Conservation (phyloP, 2,329 filamentous ascomycete genomes). For the Fusarium sambucinum region DNA sequence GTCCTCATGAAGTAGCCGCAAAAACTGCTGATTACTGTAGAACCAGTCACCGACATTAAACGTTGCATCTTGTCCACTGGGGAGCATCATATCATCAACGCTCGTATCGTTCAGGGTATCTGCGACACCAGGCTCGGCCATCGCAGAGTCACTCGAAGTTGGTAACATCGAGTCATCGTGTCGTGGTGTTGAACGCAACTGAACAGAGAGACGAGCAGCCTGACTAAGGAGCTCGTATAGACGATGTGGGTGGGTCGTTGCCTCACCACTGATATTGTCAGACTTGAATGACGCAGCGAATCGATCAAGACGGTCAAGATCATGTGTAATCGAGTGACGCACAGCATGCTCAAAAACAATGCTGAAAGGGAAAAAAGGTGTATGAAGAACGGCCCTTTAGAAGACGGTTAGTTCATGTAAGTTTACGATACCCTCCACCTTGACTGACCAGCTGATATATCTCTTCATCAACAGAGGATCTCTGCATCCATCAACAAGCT, state of each 20-base stretch:
- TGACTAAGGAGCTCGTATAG: slow-evolving; percentile 53
- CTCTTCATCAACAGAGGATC: slow-evolving; percentile 49
- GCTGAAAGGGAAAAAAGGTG: slow-evolving; percentile 55
- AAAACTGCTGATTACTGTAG: slow-evolving; percentile 35
- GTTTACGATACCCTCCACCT: fast-evolving
- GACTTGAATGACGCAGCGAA: slow-evolving; percentile 51
- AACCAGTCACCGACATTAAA: slow-evolving; percentile 30
- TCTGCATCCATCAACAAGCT: slow-evolving; percentile 42
- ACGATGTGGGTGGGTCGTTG: slow-evolving; percentile 50
- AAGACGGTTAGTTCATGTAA: background rate
- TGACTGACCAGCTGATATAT: slow-evolving; percentile 54
- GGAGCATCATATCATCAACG: background rate
- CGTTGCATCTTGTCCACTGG: background rate
- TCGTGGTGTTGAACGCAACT: background rate
- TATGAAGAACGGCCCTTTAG: slow-evolving; percentile 52
- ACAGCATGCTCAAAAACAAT: slow-evolving; percentile 52
- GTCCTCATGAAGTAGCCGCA: slow-evolving; percentile 32
- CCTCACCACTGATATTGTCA: slow-evolving; percentile 15
- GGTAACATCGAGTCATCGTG: background rate
- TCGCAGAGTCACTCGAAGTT: background rate
- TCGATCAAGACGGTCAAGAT: slow-evolving; percentile 43
- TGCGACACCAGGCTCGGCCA: background rate
- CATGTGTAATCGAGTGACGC: slow-evolving; percentile 25
- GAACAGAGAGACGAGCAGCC: slow-evolving; percentile 49
- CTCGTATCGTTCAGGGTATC: background rate